phyloP scores from a whole-genome alignment of 768 basidiomycete genomes.

The Psilocybe subaeruginosa region DNA sequence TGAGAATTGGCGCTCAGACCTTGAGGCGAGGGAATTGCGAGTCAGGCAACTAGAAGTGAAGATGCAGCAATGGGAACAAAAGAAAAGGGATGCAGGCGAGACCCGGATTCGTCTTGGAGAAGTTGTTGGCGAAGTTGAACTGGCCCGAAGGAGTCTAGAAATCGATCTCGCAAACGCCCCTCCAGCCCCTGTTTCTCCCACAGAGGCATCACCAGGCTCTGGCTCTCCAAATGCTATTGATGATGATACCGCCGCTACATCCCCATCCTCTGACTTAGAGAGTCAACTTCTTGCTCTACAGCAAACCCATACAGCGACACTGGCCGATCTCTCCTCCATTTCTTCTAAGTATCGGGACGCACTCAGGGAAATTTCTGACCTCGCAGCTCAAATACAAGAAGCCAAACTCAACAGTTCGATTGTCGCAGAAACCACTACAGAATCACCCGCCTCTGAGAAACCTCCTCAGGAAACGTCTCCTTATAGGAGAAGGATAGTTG shows the following conservation, averaged over 20 bases:
- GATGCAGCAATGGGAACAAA: slow-evolving; percentile 79
- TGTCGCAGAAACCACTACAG: slow-evolving; percentile 33
- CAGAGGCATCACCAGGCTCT: slow-evolving; percentile 27
- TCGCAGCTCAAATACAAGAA: slow-evolving; percentile 90
- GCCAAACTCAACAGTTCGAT: slow-evolving; percentile 65
- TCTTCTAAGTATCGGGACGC: slow-evolving; percentile 87
- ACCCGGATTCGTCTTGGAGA: slow-evolving; percentile 67
- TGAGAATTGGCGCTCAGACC: slow-evolving; percentile 80
- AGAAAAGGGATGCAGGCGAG: slow-evolving; percentile 67
- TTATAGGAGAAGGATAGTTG: slow-evolving; percentile 55
- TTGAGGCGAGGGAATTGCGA: slow-evolving; percentile 81
- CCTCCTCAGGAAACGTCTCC: slow-evolving; percentile 37
- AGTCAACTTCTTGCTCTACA: slow-evolving; percentile 75
- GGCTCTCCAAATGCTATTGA: slow-evolving; percentile 21
- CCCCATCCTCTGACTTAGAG: slow-evolving; percentile 46
- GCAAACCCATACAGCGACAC: slow-evolving; percentile 78
- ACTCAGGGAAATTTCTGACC: slow-evolving; percentile 89
- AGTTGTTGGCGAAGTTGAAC: slow-evolving; percentile 71
- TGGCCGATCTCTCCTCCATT: slow-evolving; percentile 78
- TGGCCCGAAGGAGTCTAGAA: slow-evolving; percentile 71
- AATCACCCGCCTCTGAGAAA: slow-evolving; percentile 49
- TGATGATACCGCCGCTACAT: slow-evolving; percentile 15
- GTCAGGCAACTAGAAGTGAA: slow-evolving; percentile 78
- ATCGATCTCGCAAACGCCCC: slow-evolving; percentile 38
- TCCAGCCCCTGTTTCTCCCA: slow-evolving; percentile 27